These are phyloP conservation scores for Phialocephala sp. DNA, from an alignment of 2,329 filamentous ascomycete genomes.

Conservation along the genomic window DNA sequence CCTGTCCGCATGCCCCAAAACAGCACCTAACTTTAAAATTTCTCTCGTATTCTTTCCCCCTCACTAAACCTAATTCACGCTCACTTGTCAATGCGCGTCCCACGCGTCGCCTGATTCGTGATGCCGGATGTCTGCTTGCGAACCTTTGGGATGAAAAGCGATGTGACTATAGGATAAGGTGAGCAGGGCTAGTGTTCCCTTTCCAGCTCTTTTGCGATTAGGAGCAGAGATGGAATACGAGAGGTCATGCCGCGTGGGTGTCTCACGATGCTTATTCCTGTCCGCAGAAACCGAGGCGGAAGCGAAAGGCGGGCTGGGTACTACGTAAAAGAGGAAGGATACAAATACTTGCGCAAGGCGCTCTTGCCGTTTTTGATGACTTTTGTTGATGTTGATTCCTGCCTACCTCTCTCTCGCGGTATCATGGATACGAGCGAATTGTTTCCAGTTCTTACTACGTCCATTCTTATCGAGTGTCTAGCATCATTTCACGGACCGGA, in stretches of 20 bases:
- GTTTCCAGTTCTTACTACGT: background rate
- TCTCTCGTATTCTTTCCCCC: constrained; percentile 1
- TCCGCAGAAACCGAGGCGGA: background rate
- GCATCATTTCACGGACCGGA: background rate
- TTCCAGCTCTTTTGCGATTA: background rate
- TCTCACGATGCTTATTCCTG: background rate
- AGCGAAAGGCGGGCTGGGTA: background rate
- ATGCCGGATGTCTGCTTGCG: background rate
- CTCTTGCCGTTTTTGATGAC: background rate
- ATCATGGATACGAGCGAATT: background rate
- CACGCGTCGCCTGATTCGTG: constrained; percentile 8
- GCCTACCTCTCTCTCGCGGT: background rate
- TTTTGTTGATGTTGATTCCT: background rate
- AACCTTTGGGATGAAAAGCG: background rate
- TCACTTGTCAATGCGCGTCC: background rate
- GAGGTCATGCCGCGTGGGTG: constrained; percentile 1
- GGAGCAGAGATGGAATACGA: background rate
- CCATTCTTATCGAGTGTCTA: background rate
- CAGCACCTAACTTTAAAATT: background rate
- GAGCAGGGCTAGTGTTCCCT: background rate
- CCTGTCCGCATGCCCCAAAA: background rate
- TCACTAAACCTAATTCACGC: constrained; percentile 1
- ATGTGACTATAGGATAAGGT: background rate
- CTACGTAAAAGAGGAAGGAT: background rate
- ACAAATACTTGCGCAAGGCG: constrained; percentile 5